phyloP scores from a whole-genome alignment of 495 filamentous ascomycete species.

The Neurospora tetraspora region DNA sequence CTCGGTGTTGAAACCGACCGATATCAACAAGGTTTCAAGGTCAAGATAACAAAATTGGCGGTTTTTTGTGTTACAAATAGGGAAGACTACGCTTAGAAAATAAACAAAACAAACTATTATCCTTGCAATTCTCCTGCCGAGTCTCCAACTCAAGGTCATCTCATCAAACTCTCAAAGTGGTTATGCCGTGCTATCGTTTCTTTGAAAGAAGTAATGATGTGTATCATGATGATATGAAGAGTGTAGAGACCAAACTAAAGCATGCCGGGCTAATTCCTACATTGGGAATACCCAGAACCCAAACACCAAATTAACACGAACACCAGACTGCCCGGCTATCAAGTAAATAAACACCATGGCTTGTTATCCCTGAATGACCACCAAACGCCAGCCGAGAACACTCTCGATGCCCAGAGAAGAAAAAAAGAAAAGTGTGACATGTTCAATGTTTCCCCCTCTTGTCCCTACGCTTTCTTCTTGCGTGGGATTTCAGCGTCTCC shows the following conservation, averaged over 20 bases:
- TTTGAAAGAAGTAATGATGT: not conserved
- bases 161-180: not conserved
- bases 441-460: constrained; percentile 18
- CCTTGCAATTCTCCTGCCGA: not conserved
- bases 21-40: not conserved
- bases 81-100: not conserved
- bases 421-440: not conserved
- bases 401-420: not conserved
- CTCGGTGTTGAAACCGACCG: not conserved
- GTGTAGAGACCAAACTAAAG: not conserved
- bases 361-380: not conserved
- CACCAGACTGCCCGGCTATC: not conserved
- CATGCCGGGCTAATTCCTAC: not conserved
- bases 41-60: not conserved
- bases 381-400: not conserved
- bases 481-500: constrained; percentile 56
- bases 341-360: not conserved
- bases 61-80: not conserved
- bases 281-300: not conserved
- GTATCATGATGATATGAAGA: not conserved
- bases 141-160: not conserved
- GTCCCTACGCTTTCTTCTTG: constrained; percentile 44
- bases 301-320: not conserved
- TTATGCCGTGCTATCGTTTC: not conserved
- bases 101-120: not conserved